Evolutionary conservation across 2,329 filamentous ascomycete genomes (phyloP).

Genomic region (Phyllosticta citriasiana): DNA sequence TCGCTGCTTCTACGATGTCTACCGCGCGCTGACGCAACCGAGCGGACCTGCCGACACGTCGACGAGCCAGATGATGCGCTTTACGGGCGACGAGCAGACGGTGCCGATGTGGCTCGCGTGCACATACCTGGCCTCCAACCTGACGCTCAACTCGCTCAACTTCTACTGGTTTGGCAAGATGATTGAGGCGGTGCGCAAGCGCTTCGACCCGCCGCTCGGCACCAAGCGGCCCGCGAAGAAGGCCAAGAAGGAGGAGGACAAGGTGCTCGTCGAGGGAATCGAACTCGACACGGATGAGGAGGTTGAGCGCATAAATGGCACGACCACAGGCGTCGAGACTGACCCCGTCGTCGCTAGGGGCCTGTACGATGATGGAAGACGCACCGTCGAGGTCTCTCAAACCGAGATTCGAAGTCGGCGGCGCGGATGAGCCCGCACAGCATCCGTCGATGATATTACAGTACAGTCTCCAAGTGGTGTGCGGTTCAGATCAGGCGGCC

Average conservation of each 20-base stretch:
- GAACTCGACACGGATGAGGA: constrained; percentile 13
- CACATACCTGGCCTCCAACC: constrained; percentile 59
- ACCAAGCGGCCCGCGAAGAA: constrained; percentile 25
- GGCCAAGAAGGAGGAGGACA: constrained; percentile 16
- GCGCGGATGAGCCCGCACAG: background rate
- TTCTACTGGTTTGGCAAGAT: constrained; percentile 84
- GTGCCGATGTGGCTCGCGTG: constrained; percentile 61
- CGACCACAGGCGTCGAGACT: background rate
- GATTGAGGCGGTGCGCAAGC: constrained; percentile 67
- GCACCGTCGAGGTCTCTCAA: constrained; percentile 3
- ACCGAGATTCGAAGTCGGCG: constrained; percentile 3
- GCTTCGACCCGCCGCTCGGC: constrained; percentile 53
- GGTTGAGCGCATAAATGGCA: constrained; percentile 5
- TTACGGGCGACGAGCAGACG: constrained; percentile 23
- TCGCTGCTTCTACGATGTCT: constrained; percentile 57
- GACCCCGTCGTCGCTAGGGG: constrained; percentile 6
- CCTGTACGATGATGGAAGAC: constrained; percentile 5
- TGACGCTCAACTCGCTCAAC: constrained; percentile 66
- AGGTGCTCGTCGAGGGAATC: constrained; percentile 14
- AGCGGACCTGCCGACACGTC: constrained; percentile 2
- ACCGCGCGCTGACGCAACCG: constrained; percentile 30
- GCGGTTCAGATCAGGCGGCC: background rate
- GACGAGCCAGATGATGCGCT: constrained; percentile 38
- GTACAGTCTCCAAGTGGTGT: background rate
- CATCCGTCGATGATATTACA: background rate